Conservation (phyloP, 2,329 filamentous ascomycete species). For the Colletotrichum theobromicola region DNA sequence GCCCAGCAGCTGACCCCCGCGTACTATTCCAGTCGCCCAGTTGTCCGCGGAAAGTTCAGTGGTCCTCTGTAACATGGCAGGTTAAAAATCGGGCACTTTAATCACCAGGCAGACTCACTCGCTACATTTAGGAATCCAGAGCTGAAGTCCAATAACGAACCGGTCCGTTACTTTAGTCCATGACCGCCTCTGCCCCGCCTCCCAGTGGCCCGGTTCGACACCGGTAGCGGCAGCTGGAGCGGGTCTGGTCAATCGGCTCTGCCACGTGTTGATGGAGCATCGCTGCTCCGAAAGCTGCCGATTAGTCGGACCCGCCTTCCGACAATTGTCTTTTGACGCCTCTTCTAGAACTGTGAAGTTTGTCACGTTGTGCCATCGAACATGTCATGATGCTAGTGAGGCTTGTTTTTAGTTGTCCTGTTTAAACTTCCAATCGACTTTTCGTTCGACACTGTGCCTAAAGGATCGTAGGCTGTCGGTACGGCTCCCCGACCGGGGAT, state of each 20-base stretch:
- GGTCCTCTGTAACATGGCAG: background rate
- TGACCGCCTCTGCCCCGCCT: background rate
- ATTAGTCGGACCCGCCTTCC: background rate
- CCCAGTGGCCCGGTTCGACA: background rate
- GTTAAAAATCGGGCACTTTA: too few species aligned
- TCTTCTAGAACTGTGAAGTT: background rate
- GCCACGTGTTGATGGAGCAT: conserved; percentile 13
- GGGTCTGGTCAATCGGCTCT: background rate
- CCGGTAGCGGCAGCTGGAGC: background rate
- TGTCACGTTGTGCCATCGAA: background rate
- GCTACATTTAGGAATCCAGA: background rate
- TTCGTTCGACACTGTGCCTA: background rate
- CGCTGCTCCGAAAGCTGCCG: background rate
- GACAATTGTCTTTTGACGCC: background rate
- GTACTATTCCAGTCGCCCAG: background rate
- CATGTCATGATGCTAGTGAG: background rate
- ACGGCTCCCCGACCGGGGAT: background rate
- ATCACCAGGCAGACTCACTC: too few species aligned
- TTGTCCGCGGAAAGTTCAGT: background rate
- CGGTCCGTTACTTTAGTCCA: background rate
- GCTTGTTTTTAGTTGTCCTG: background rate
- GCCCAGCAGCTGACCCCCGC: background rate
- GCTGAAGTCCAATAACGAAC: background rate
- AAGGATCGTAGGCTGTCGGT: background rate
- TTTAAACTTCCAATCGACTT: background rate